Percentiles rank a stretch among this genome's conserved stretches.
These are phyloP conservation scores for Ophiocordyceps sinensis DNA, from an alignment of 2,329 filamentous ascomycete genomes.

Conservation along the genomic window DNA sequence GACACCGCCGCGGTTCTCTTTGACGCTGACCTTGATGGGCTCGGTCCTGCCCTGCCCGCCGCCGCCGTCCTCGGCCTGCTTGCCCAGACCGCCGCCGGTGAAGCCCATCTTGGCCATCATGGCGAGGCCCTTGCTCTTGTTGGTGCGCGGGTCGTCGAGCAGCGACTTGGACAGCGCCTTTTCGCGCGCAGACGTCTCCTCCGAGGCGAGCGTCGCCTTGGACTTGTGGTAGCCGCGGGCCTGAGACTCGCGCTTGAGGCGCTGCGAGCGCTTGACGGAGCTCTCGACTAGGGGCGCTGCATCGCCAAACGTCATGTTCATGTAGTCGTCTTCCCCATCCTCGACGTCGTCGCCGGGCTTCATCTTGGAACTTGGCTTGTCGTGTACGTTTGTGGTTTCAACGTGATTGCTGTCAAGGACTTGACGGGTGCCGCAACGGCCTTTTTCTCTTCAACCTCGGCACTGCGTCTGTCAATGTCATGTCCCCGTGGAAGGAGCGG, in stretches of 20 bases:
- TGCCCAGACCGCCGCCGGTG: slow-evolving; percentile 61
- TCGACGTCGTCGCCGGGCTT: slow-evolving; percentile 12
- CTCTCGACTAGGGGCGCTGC: slow-evolving; percentile 37
- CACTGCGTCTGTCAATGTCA: too few species aligned
- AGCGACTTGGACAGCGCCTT: slow-evolving; percentile 62
- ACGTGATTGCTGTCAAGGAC: too few species aligned
- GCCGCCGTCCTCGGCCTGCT: slow-evolving; percentile 31
- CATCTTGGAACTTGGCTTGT: not conserved
- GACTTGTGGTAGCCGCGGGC: slow-evolving; percentile 56
- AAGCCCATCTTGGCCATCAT: slow-evolving; percentile 99
- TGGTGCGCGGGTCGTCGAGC: slow-evolving; percentile 38
- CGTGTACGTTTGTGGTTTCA: too few species aligned
- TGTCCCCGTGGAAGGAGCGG: too few species aligned
- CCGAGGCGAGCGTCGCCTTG: slow-evolving; percentile 67
- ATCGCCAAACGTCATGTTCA: slow-evolving; percentile 84
- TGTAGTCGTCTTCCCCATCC: slow-evolving; percentile 87
- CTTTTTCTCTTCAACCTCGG: too few species aligned
- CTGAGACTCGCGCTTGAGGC: slow-evolving; percentile 48
- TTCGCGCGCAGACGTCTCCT: slow-evolving; percentile 59
- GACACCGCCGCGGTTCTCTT: slow-evolving; percentile 70
- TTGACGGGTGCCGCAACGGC: too few species aligned
- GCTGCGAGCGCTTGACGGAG: slow-evolving; percentile 38
- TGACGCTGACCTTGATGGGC: slow-evolving; percentile 62
- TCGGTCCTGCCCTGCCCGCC: slow-evolving; percentile 31
- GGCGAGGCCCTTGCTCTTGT: slow-evolving; percentile 70